Conservation (phyloP, 2,329 filamentous ascomycete species). For the Lasiodiplodia gonubiensis region DNA sequence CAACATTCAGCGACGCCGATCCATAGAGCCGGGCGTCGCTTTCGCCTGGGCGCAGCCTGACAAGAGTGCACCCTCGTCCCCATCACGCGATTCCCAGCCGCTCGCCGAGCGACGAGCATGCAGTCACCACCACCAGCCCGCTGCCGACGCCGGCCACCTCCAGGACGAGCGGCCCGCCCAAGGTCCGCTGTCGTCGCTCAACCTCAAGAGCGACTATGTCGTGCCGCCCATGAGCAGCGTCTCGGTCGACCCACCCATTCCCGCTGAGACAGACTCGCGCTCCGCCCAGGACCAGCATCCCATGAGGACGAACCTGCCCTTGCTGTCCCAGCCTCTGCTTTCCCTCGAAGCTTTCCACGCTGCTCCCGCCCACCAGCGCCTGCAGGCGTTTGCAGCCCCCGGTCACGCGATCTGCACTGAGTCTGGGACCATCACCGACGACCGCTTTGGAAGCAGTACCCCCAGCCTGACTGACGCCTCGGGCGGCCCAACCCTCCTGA, state of each 20-base stretch:
- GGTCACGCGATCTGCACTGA: constrained; percentile 21
- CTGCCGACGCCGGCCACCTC: constrained; percentile 9
- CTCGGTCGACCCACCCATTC: constrained; percentile 28
- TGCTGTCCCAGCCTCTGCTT: constrained; percentile 27
- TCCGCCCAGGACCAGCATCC: constrained; percentile 29
- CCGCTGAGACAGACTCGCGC: constrained; percentile 27
- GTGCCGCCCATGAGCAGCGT: constrained; percentile 30
- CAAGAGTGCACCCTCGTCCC: constrained; percentile 20
- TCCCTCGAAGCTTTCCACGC: constrained; percentile 18
- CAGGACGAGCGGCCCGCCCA: constrained; percentile 1
- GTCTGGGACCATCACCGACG: background rate
- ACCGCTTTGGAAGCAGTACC: constrained; percentile 5
- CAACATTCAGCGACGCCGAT: constrained; percentile 26
- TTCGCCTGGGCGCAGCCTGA: constrained; percentile 21
- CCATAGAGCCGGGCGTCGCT: constrained; percentile 28
- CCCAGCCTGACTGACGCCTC: background rate
- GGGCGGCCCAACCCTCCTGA: constrained; percentile 39
- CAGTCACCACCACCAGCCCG: constrained; percentile 14
- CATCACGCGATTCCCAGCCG: constrained; percentile 14
- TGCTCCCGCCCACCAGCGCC: background rate
- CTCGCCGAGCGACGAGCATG: constrained; percentile 19
- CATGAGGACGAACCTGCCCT: constrained; percentile 26
- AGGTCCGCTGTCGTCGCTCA: constrained; percentile 26
- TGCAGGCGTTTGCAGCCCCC: background rate
- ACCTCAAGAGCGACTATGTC: constrained; percentile 28